Evolutionary conservation across 1,284 basidiomycete species (phyloP), one percentile per base, ranked within the genome.

Genomic region (Kwoniella shivajii): DNA sequence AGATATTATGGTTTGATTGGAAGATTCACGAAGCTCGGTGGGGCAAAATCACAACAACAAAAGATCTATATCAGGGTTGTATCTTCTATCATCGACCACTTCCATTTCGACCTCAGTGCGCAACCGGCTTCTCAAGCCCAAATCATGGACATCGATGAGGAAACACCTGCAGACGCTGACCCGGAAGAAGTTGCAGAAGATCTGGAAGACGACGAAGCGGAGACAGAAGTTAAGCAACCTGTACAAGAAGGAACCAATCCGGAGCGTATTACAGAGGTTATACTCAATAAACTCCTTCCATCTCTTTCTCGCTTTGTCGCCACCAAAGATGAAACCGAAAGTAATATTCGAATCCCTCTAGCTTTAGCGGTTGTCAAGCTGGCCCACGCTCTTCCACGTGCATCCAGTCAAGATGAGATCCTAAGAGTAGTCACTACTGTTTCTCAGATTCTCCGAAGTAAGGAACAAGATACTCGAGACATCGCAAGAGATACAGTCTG

Each of bases 401-500:
- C 81, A 2, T 79, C 81, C 0, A 84, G 86, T n/a, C 83, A 86
- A 42, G 79, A 84, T 0, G 92, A 97, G 67, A 84, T 95, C 38
- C 80, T 85, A 0, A 85, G 88, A 39, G 81, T 98, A 6, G 76
- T 99, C 61, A 95, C 90, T 1, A 85, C 89, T 14, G 83, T 97
- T 44, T 86, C 88, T 54, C 92, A 96, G 69, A 88, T 92, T 42
- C 82, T 99, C 54, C 88, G 92, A 11, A 93, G 91, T 77, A 90
- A 88, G 71, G 92, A 93, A 22, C 93, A 96, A 73, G 93, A 97
- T 66, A 94, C 92, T 0, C 84, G 96, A 56, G 93, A 98, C 69
- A 82, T 95, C 36, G 85, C 88, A 2, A 84, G 92, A 13, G 90
- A 92, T 54, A 90, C 92, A 0, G 79, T 97, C 6, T 87, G 86